phyloP scores from a whole-genome alignment of 495 filamentous ascomycete species.

The Xylaria bambusicola region DNA sequence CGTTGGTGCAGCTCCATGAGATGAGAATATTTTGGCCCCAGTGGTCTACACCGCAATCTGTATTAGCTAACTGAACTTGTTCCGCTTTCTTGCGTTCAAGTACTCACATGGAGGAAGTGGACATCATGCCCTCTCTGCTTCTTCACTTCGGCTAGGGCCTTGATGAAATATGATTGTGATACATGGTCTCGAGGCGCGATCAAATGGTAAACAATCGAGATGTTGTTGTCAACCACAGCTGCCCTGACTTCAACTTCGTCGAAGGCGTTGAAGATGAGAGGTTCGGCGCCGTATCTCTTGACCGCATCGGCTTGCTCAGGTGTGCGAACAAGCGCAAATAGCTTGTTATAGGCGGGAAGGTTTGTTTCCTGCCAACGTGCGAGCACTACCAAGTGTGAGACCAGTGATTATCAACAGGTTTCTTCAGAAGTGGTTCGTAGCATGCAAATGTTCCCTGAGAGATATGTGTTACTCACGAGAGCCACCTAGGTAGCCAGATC shows the following conservation, averaged over 20 bases:
- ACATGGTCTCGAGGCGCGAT: constrained; percentile 33
- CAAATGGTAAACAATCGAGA: constrained; percentile 48
- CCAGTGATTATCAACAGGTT: too few species aligned
- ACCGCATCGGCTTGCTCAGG: constrained; percentile 44
- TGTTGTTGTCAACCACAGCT: constrained; percentile 42
- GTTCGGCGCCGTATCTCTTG: constrained; percentile 45
- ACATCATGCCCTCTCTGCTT: constrained; percentile 40
- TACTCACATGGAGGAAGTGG: constrained; percentile 46
- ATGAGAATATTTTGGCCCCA: constrained; percentile 36
- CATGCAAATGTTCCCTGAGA: too few species aligned
- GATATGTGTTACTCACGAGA: constrained; percentile 25
- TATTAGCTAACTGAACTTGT: not conserved
- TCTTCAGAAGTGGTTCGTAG: too few species aligned
- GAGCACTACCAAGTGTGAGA: too few species aligned
- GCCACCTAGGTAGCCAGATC: constrained; percentile 55
- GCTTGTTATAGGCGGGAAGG: constrained; percentile 41
- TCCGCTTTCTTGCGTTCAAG: not conserved
- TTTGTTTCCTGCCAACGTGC: constrained; percentile 36
- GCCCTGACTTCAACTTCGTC: constrained; percentile 30
- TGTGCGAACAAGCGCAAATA: constrained; percentile 49
- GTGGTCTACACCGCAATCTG: constrained; percentile 23
- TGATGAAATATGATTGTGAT: constrained; percentile 38
- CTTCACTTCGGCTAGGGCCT: constrained; percentile 45
- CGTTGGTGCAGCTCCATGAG: constrained; percentile 30
- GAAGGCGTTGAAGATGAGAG: constrained; percentile 37